Conservation (phyloP, 2,329 filamentous ascomycete genomes). For the Penicillium sp. region DNA sequence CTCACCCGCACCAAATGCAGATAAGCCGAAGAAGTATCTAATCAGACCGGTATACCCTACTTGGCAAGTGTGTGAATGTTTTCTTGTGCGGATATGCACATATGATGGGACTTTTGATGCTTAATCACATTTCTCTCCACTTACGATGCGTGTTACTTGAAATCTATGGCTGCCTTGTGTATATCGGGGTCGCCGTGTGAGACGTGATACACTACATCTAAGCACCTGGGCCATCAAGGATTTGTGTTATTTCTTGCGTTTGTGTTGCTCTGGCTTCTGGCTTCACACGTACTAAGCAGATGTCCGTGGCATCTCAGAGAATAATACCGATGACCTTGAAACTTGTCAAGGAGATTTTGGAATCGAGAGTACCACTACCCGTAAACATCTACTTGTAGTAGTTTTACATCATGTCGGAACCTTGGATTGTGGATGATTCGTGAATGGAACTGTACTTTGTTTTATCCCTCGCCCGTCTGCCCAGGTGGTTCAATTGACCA, state of each 20-base stretch:
- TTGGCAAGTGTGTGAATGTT: not conserved
- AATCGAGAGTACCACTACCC: too few relatives aligned
- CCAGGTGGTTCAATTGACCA: not conserved
- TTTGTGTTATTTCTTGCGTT: too few relatives aligned
- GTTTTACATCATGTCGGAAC: too few relatives aligned
- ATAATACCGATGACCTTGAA: too few relatives aligned
- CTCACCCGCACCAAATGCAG: constrained; percentile 1
- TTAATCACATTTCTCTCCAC: not conserved
- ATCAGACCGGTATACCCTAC: not conserved
- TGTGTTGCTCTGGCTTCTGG: too few relatives aligned
- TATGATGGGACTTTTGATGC: not conserved
- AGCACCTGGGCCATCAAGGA: not conserved
- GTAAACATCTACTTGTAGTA: too few relatives aligned
- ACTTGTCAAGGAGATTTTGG: too few relatives aligned
- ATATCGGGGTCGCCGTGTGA: constrained; percentile 3
- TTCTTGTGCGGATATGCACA: not conserved
- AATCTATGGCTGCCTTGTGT: not conserved
- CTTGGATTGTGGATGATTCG: too few relatives aligned
- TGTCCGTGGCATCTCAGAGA: too few relatives aligned
- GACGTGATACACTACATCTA: not conserved
- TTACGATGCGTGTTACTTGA: not conserved
- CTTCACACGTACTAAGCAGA: too few relatives aligned
- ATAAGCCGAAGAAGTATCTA: constrained; percentile 2
- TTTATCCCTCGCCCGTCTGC: not conserved
- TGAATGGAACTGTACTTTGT: too few relatives aligned